phyloP scores from a whole-genome alignment of 495 filamentous ascomycete genomes.

The Talaromyces thailandensis region DNA sequence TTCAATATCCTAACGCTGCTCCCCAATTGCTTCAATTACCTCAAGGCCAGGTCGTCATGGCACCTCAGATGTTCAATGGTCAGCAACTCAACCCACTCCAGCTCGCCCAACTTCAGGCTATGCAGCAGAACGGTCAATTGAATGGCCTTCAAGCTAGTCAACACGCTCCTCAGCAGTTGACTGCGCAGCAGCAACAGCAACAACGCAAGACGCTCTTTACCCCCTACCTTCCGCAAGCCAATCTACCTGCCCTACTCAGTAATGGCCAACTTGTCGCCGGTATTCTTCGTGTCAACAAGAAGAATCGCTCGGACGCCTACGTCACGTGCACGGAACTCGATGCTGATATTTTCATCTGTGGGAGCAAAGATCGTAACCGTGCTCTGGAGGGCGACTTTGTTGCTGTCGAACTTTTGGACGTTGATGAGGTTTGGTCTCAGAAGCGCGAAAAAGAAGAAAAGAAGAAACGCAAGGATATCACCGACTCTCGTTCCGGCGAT shows the following conservation, averaged over 20 bases:
- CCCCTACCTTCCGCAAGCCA: slow-evolving; percentile 93
- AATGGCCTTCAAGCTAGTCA: slow-evolving; percentile 69
- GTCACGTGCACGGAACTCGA: slow-evolving; percentile 91
- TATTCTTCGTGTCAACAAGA: slow-evolving; percentile 97
- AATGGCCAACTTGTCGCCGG: slow-evolving; percentile 94
- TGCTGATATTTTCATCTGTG: slow-evolving; percentile 98
- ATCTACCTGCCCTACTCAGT: slow-evolving; percentile 77
- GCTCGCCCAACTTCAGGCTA: slow-evolving; percentile 80
- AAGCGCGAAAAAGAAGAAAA: slow-evolving; percentile 99
- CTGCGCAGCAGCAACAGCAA: slow-evolving; percentile 72
- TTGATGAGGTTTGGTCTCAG: slow-evolving; percentile 97
- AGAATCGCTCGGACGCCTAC: slow-evolving; percentile 97
- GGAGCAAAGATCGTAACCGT: slow-evolving; percentile 95
- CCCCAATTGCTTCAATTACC: slow-evolving; percentile 83
- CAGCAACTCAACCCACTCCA: slow-evolving; percentile 88
- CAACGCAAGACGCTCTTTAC: slow-evolving; percentile 98
- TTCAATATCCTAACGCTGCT: slow-evolving; percentile 80
- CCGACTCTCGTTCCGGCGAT: slow-evolving; percentile 69
- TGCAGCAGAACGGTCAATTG: slow-evolving; percentile 74
- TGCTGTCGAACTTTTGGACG: slow-evolving; percentile 91
- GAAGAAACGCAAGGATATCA: slow-evolving; percentile 99
- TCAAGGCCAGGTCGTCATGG: slow-evolving; percentile 67
- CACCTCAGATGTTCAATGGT: slow-evolving; percentile 65
- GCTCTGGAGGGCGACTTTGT: slow-evolving; percentile 94
- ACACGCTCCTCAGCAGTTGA: slow-evolving; percentile 57